Percentiles rank a stretch among this genome's conserved stretches.
phyloP scores from a whole-genome alignment of 495 filamentous ascomycete species.

The Lasiosphaeria ovina region DNA sequence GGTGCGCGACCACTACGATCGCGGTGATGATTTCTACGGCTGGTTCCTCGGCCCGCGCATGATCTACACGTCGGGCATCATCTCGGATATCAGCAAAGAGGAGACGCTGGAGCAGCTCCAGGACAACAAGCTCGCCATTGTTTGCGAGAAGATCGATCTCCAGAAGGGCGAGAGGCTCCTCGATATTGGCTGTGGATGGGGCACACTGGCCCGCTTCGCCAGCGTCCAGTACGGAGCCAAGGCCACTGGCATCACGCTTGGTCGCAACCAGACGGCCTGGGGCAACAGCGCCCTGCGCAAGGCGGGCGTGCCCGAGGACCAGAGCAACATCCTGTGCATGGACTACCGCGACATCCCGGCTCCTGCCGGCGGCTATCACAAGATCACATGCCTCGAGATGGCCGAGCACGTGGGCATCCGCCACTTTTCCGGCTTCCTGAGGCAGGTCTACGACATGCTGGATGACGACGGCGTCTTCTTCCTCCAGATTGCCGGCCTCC shows the following conservation, averaged over 20 bases:
- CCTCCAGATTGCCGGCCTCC: conserved; percentile 78
- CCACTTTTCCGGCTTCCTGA: conserved; percentile 64
- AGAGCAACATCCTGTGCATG: conserved; percentile 76
- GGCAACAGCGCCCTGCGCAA: conserved; percentile 71
- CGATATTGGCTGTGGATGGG: conserved; percentile 87
- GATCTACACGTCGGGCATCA: conserved; percentile 85
- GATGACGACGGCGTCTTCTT: conserved; percentile 83
- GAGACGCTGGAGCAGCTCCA: conserved; percentile 82
- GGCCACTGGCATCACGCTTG: conserved; percentile 77
- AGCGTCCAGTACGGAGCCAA: conserved; percentile 74
- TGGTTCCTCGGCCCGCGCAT: conserved; percentile 90
- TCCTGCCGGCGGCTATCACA: conserved; percentile 67
- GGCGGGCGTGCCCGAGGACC: conserved; percentile 64
- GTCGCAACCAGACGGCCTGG: conserved; percentile 82
- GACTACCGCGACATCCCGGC: conserved; percentile 81
- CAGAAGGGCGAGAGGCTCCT: conserved; percentile 69
- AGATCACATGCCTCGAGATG: conserved; percentile 90
- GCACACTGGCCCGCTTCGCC: conserved; percentile 77
- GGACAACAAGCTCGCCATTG: conserved; percentile 83
- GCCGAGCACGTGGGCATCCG: conserved; percentile 85
- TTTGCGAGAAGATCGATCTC: conserved; percentile 81
- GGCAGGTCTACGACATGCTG: conserved; percentile 79
- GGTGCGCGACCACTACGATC: conserved; percentile 83
- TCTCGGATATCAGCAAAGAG: conserved; percentile 70
- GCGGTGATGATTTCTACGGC: conserved; percentile 83